Conservation (phyloP, 768 basidiomycete genomes). For the Xerocomus brunneocitrinus region DNA sequence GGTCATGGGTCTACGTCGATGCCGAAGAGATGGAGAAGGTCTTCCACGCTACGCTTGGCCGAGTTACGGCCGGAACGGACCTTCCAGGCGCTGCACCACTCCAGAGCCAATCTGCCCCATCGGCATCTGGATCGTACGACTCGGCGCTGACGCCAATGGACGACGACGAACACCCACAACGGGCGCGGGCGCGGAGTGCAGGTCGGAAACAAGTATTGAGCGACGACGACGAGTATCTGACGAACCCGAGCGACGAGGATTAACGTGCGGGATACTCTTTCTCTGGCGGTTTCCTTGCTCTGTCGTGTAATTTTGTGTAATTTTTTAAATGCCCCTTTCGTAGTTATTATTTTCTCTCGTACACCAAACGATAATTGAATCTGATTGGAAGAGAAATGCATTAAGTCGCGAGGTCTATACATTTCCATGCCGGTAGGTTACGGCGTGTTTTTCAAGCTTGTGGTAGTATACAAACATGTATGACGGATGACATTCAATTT, state of each 20-base stretch:
- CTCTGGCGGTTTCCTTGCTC: neutral
- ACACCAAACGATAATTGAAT: conserved; percentile 3
- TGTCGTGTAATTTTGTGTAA: conserved; percentile 18
- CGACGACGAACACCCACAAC: conserved; percentile 65
- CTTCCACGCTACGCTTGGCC: conserved; percentile 68
- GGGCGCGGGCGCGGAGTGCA: conserved; percentile 52
- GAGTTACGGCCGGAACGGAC: conserved; percentile 59
- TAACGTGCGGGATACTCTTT: conserved; percentile 15
- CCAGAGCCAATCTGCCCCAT: conserved; percentile 22
- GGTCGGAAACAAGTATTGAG: conserved; percentile 73
- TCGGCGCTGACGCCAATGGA: conserved; percentile 78
- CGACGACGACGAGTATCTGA: conserved; percentile 61
- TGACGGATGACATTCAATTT: too few species aligned
- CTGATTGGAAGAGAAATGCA: neutral
- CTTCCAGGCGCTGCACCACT: conserved; percentile 65
- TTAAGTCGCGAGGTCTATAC: neutral
- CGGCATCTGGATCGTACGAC: conserved; percentile 49
- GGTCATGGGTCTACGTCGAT: conserved; percentile 91
- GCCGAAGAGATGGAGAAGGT: conserved; percentile 93
- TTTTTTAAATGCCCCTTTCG: neutral
- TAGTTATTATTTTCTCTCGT: conserved; percentile 7
- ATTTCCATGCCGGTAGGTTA: too few species aligned
- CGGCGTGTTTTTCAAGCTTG: too few species aligned
- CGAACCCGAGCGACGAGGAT: conserved; percentile 69
- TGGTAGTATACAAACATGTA: too few species aligned